A percentile compares a stretch with the other conserved stretches of the same genome.
Conservation (phyloP, 768 basidiomycete species). For the Lepiota brunneoincarnata region DNA sequence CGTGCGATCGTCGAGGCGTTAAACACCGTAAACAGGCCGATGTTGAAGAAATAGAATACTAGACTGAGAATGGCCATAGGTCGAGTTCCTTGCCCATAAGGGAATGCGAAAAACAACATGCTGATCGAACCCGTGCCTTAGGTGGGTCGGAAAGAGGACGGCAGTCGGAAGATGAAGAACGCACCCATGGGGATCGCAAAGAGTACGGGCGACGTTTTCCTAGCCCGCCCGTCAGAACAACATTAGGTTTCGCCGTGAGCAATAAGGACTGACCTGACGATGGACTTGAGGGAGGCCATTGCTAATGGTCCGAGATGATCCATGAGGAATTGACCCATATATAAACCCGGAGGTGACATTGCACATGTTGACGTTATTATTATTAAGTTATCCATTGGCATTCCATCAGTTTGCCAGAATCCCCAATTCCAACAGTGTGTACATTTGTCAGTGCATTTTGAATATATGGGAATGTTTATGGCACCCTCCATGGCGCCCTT, state of each 20-base stretch:
- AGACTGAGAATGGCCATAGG: constrained; percentile 37
- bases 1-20: constrained; percentile 41
- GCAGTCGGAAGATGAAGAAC: not conserved
- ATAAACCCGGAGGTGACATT: not conserved
- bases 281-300: constrained; percentile 1
- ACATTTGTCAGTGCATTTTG: too few species aligned
- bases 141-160: not conserved
- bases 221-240: constrained; percentile 14
- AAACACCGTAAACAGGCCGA: constrained; percentile 52
- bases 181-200: constrained; percentile 45
- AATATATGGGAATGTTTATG: too few species aligned
- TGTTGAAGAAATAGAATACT: constrained; percentile 58
- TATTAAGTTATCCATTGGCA: not conserved
- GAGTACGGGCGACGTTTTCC: constrained; percentile 39
- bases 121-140: constrained; percentile 50
- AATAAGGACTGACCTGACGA: constrained; percentile 6
- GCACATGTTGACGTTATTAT: not conserved
- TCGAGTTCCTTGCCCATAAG: constrained; percentile 43
- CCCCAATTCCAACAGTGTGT: too few species aligned
- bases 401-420: too few species aligned
- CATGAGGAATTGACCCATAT: not conserved
- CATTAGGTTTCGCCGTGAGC: not conserved
- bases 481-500: too few species aligned
- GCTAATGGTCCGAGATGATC: not conserved
- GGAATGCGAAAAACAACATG: constrained; percentile 54